These are phyloP conservation scores for Iris pallida DNA, from an alignment of 116 monocot genomes.

Conservation along the genomic window DNA sequence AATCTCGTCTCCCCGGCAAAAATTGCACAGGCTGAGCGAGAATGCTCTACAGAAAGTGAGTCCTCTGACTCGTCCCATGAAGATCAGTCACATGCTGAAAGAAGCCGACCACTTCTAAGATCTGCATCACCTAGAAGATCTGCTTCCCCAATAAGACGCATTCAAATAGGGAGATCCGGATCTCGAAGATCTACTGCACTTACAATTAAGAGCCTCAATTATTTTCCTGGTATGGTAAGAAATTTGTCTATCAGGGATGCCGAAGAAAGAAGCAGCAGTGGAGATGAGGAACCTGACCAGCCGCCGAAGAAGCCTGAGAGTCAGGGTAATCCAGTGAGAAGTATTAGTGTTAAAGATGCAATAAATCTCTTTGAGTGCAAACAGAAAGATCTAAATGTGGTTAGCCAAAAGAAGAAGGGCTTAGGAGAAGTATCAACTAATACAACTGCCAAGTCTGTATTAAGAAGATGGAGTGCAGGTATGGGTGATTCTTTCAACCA, in stretches of 20 bases:
- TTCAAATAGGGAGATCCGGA: conserved; percentile 91
- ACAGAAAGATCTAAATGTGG: conserved; percentile 62
- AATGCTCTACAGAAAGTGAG: conserved; percentile 66
- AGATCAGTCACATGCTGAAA: conserved; percentile 47
- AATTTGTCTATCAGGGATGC: conserved; percentile 29
- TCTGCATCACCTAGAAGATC: conserved; percentile 87
- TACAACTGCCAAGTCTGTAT: conserved; percentile 62
- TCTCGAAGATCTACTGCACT: conserved; percentile 73
- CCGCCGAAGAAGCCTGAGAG: conserved; percentile 58
- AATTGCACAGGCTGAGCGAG: conserved; percentile 82
- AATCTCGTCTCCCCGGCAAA: conserved; percentile 56
- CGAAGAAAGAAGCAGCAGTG: conserved; percentile 37
- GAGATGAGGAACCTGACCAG: conserved; percentile 44
- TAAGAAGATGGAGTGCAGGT: conserved; percentile 97
- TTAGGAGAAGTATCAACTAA: conserved; percentile 32
- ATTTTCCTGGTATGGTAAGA: conserved; percentile 75
- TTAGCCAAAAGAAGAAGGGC: conserved; percentile 38
- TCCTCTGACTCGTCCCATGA: conserved; percentile 58
- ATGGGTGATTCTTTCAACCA: conserved; percentile 60
- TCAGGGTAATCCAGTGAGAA: conserved; percentile 34
- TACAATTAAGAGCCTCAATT: conserved; percentile 79
- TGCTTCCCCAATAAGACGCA: conserved; percentile 94
- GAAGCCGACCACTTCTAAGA: conserved; percentile 81
- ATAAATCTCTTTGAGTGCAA: conserved; percentile 94
- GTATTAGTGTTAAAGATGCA: conserved; percentile 97